These are phyloP conservation scores for Fusarium chaquense DNA, from an alignment of 2,329 filamentous ascomycete genomes.

Conservation along the genomic window DNA sequence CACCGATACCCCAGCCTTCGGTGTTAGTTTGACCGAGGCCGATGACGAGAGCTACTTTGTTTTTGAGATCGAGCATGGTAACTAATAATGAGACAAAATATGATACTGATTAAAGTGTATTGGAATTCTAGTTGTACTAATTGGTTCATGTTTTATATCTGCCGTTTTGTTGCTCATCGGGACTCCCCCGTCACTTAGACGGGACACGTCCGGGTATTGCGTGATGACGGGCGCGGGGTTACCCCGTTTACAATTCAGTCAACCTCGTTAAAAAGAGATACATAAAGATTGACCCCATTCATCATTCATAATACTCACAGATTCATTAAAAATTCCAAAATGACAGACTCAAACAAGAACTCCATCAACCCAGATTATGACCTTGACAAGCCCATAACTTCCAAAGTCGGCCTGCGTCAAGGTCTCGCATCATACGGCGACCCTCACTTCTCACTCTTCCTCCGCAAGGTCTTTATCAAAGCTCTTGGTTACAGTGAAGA, in stretches of 20 bases:
- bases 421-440: slow-evolving; percentile 78
- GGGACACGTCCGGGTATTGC: slow-evolving; percentile 19
- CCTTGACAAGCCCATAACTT: slow-evolving; percentile 65
- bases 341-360: slow-evolving; percentile 24
- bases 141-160: neutral
- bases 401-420: slow-evolving; percentile 67
- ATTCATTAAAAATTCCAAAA: slow-evolving; percentile 2
- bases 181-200: slow-evolving; percentile 2
- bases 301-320: neutral
- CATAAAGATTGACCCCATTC: slow-evolving; percentile 22
- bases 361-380: slow-evolving; percentile 70
- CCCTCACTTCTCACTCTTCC: slow-evolving; percentile 79
- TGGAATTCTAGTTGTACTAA: fast-evolving
- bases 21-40: slow-evolving; percentile 59
- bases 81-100: fast-evolving
- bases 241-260: slow-evolving; percentile 19
- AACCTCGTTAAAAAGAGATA: neutral
- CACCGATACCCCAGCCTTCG: slow-evolving; percentile 64
- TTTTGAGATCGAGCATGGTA: slow-evolving; percentile 54
- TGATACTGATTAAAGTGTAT: neutral
- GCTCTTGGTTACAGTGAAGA: slow-evolving; percentile 80
- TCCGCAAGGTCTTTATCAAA: slow-evolving; percentile 83
- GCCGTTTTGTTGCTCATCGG: neutral
- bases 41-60: slow-evolving; percentile 60
- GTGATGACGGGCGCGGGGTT: slow-evolving; percentile 38